Base-by-base conservation (phyloP, 768 basidiomycete genomes). In the Paxillus ammoniavirescens region DNA sequence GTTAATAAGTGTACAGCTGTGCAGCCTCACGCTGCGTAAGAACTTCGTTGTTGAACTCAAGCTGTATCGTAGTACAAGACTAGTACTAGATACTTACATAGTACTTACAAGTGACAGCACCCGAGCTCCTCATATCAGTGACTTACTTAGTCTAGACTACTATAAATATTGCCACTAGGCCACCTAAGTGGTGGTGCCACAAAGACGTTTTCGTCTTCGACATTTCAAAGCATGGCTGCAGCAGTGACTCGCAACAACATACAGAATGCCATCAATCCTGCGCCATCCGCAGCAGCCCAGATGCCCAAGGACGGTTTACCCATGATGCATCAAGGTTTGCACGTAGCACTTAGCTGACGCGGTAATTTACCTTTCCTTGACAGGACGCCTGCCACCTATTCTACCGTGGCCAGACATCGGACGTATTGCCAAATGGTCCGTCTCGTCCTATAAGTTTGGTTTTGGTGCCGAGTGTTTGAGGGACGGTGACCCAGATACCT, bases 401-500 rank as follows among this genome's bases (percentile, higher is more conserved):
- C 74, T 87, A 7, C 82, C 80, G 0, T 89, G 82, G 83, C 91
- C 89, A 21, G 88, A 92, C 68, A 91, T 99, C 49, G 93, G 93
- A 8, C 78, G 83, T 41, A 81, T 91, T 33, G 97, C 91, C 42
- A 88, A 88, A 61, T 99, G 96, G 97, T 89, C 92, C 10, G 96
- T 98, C 3, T 98, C 95, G 12, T 94, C 91, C 0, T 93, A 83
- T 73, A 99, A 99, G 69, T 97, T 95, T 57, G 95, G 95, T 1
- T 98, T 95, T 67, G 94, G 96, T 8, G 85, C 93, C 37, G 93
- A 97, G 65, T 94, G 94, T 69, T 75, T 98, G 42, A 80, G 85
- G 26, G 95, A 98, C 62, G 82, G 83, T 33, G 89, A 96, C 64
- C 86, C 91, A 30, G 87, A 91, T 38, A 98, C 95, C 0, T 96